These are phyloP conservation scores for Phtheirospermum japonicum DNA, from an alignment of 257 asterid genomes.

Conservation along the genomic window DNA sequence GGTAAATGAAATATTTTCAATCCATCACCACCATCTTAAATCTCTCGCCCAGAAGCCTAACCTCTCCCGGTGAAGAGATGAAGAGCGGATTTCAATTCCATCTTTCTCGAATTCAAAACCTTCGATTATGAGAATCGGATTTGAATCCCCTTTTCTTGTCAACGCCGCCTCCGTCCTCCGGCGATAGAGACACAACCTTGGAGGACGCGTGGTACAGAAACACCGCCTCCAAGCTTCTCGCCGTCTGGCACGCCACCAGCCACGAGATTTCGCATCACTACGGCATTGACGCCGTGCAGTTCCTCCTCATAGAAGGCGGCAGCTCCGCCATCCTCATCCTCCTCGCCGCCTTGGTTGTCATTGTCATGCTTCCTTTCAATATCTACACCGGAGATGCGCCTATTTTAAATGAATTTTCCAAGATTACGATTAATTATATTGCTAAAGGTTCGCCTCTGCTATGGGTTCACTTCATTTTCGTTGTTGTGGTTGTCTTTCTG, in stretches of 20 bases:
- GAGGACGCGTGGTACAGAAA: too few relatives aligned
- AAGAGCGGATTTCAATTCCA: too few relatives aligned
- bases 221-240: too few relatives aligned
- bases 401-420: constrained; percentile 78
- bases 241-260: too few relatives aligned
- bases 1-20: too few relatives aligned
- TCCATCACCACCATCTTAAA: too few relatives aligned
- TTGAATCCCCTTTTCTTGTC: constrained; percentile 17
- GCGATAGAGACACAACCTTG: constrained; percentile 32
- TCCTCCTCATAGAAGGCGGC: constrained; percentile 86
- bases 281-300: constrained; percentile 95
- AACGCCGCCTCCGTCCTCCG: constrained; percentile 48
- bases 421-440: constrained; percentile 77
- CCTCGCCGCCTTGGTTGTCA: constrained; percentile 59
- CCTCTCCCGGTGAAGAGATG: too few relatives aligned
- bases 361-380: constrained; percentile 70
- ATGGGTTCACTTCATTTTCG: too few relatives aligned
- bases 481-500: too few relatives aligned
- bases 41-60: too few relatives aligned
- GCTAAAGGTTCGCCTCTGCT: constrained; percentile 81
- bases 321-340: constrained; percentile 65
- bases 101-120: constrained; percentile 5
- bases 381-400: constrained; percentile 71
- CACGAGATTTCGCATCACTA: too few relatives aligned
- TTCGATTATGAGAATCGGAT: constrained; percentile 25